Conservation (phyloP, 352 stramenopile genomes). For the Phytophthora uliginosa region DNA sequence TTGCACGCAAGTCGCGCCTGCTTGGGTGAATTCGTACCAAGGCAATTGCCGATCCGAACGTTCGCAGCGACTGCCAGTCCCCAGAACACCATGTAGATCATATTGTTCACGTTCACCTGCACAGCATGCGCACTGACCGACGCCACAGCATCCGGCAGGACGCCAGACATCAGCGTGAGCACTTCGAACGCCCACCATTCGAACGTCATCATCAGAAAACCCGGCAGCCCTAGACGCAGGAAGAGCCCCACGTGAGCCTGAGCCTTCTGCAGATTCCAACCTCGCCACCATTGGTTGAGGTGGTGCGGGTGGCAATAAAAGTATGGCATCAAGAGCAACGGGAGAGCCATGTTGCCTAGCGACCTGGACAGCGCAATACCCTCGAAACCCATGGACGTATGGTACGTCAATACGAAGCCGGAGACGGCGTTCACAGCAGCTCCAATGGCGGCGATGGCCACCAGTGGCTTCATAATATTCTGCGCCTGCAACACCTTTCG, state of each 20-base stretch:
- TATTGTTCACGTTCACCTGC: constrained; percentile 73
- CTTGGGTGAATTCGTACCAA: constrained; percentile 70
- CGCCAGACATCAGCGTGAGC: constrained; percentile 74
- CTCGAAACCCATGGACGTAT: constrained; percentile 78
- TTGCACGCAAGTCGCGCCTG: constrained; percentile 56
- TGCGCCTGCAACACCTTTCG: constrained; percentile 82
- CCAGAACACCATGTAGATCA: constrained; percentile 85
- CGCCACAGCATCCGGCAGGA: constrained; percentile 69
- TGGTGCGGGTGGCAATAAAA: constrained; percentile 45
- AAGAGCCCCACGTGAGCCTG: constrained; percentile 63
- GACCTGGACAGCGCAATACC: constrained; percentile 75
- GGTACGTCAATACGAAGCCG: constrained; percentile 79
- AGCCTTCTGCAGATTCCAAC: constrained; percentile 69
- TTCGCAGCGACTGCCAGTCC: constrained; percentile 71
- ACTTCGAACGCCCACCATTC: constrained; percentile 87
- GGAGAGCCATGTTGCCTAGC: constrained; percentile 60
- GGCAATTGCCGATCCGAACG: constrained; percentile 79
- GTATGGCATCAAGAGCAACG: constrained; percentile 62
- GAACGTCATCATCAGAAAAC: constrained; percentile 73
- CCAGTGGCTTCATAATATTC: constrained; percentile 76
- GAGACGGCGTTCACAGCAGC: constrained; percentile 71
- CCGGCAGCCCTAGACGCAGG: constrained; percentile 66
- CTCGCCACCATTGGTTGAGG: constrained; percentile 60
- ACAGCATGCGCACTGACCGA: constrained; percentile 77
- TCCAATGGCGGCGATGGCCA: constrained; percentile 59